Conservation (phyloP, 345 rosid genomes). For the Populus euphratica region DNA sequence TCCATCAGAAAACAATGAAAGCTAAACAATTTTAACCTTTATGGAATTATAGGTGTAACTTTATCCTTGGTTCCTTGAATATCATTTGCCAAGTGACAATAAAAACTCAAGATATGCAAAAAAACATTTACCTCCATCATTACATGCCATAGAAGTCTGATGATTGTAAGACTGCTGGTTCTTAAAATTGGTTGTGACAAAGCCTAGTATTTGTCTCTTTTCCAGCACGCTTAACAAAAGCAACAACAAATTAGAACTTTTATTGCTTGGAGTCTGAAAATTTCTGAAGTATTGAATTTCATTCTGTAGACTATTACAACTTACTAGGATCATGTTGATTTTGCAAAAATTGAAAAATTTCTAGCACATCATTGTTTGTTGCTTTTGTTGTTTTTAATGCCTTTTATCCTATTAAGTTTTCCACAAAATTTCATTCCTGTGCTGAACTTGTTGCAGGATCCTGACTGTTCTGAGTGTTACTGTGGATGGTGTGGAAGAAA, state of each 20-base stretch:
- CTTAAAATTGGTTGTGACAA: background rate
- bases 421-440: conserved; percentile 5
- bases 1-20: background rate
- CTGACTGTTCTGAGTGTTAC: conserved; percentile 58
- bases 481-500: conserved; percentile 91
- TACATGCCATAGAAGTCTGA: background rate
- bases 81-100: background rate
- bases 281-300: background rate
- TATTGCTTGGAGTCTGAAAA: background rate
- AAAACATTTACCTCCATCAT: background rate
- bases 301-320: background rate
- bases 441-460: conserved; percentile 47
- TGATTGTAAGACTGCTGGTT: background rate
- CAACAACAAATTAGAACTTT: background rate
- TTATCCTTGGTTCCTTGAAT: background rate
- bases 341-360: background rate
- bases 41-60: background rate
- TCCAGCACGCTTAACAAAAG: background rate
- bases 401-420: background rate
- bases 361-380: background rate
- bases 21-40: background rate
- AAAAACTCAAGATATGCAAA: background rate
- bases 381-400: background rate
- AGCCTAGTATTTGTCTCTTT: background rate
- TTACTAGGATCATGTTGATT: background rate